Percentiles rank a stretch among this genome's conserved stretches.
phyloP scores from a whole-genome alignment of 345 rosid genomes.

The Trapa incisa region DNA sequence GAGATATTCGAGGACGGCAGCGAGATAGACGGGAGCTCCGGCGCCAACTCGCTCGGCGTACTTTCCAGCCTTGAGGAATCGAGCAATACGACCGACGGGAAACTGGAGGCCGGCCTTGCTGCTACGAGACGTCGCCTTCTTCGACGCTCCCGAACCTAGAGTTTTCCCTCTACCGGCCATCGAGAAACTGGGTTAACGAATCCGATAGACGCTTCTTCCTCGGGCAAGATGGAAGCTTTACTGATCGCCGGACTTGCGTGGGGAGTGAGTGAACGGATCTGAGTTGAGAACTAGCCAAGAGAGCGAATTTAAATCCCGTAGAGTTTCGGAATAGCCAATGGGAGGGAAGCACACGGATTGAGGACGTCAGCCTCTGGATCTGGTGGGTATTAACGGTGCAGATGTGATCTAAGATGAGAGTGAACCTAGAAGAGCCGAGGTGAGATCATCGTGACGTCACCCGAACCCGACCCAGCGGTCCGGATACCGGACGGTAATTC shows the following conservation, averaged over 20 bases:
- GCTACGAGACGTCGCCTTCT: slow-evolving; percentile 94
- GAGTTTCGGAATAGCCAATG: slow-evolving; percentile 4
- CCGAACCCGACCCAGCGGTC: too few species aligned
- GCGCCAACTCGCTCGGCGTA: slow-evolving; percentile 39
- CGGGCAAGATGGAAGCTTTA: not conserved
- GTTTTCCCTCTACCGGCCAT: slow-evolving; percentile 96
- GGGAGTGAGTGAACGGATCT: not conserved
- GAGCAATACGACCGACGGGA: slow-evolving; percentile 90
- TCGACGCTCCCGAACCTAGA: slow-evolving; percentile 67
- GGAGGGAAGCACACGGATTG: slow-evolving; percentile 11
- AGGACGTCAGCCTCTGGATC: not conserved
- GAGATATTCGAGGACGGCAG: slow-evolving; percentile 86
- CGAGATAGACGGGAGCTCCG: slow-evolving; percentile 77
- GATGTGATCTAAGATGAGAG: not conserved
- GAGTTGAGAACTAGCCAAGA: not conserved
- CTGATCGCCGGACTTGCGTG: not conserved
- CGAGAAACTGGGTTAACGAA: not conserved
- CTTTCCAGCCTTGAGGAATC: slow-evolving; percentile 90
- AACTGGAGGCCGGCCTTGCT: slow-evolving; percentile 94
- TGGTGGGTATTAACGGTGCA: not conserved
- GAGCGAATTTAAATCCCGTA: slow-evolving; percentile 1
- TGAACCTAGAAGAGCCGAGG: not conserved
- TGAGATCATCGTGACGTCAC: too few species aligned
- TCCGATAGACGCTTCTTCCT: not conserved
- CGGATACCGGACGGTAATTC: too few species aligned